A percentile compares a stretch with the other conserved stretches of the same genome.
Conservation (phyloP, 768 basidiomycete species). For the Russula compacta region DNA sequence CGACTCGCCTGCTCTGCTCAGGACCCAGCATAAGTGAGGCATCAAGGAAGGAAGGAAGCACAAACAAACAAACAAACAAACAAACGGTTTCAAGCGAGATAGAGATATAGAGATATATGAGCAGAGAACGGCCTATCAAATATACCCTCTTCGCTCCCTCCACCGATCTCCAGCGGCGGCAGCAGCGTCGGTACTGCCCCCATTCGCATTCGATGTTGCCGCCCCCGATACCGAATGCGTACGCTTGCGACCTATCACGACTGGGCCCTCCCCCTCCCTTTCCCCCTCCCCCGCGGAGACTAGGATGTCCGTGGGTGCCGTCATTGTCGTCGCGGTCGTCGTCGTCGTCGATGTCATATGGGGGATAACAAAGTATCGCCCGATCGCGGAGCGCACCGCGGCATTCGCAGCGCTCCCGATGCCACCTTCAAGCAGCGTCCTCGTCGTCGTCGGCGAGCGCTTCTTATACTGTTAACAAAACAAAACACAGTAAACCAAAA, state of each 20-base stretch:
- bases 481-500: not conserved
- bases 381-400: slow-evolving; percentile 8
- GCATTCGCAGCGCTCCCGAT: not conserved
- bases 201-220: not conserved
- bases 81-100: too few species aligned
- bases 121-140: not conserved
- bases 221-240: not conserved
- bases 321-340: not conserved
- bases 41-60: too few species aligned
- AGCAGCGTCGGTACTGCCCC: too few species aligned
- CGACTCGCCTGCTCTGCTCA: not conserved
- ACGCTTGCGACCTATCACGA: slow-evolving; percentile 12
- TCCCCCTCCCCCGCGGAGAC: not conserved
- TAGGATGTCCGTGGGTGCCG: not conserved
- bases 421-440: not conserved
- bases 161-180: not conserved
- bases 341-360: not conserved
- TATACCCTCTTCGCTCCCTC: slow-evolving; percentile 1
- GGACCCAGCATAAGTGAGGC: not conserved
- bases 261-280: not conserved
- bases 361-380: not conserved
- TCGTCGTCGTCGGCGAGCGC: not conserved
- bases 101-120: not conserved
- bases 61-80: not conserved
- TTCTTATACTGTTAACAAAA: slow-evolving; percentile 25